These are phyloP conservation scores for Pisolithus thermaeus DNA, from an alignment of 1,284 basidiomycete genomes.

Conservation along the genomic window DNA sequence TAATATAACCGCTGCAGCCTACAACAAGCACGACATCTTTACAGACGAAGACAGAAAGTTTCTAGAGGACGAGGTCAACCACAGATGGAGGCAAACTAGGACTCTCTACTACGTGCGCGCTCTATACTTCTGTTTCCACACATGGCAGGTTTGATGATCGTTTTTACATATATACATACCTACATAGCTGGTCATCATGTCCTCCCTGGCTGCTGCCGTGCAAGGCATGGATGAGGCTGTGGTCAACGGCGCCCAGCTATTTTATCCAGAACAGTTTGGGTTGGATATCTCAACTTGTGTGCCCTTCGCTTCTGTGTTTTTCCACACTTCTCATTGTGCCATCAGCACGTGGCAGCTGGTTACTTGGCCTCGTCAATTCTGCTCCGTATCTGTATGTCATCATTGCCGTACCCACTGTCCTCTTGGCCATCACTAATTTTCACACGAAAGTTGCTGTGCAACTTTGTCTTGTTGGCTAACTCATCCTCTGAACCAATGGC, in stretches of 20 bases:
- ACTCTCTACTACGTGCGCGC: slow-evolving; percentile 38
- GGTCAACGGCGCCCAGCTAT: slow-evolving; percentile 69
- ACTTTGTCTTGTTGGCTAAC: slow-evolving; percentile 65
- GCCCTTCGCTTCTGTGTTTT: slow-evolving; percentile 12
- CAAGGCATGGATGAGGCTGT: slow-evolving; percentile 72
- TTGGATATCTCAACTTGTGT: slow-evolving; percentile 42
- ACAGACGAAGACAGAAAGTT: slow-evolving; percentile 51
- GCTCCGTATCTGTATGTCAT: slow-evolving; percentile 63
- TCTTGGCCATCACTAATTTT: background rate
- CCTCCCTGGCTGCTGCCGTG: slow-evolving; percentile 62
- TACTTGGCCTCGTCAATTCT: slow-evolving; percentile 71
- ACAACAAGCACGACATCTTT: slow-evolving; percentile 51
- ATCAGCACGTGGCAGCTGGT: slow-evolving; percentile 49
- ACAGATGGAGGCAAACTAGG: slow-evolving; percentile 58
- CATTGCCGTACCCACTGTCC: background rate
- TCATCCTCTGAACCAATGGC: slow-evolving; percentile 61
- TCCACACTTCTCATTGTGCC: slow-evolving; percentile 11
- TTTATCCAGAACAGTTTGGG: slow-evolving; percentile 61
- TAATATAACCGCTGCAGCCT: slow-evolving; percentile 25
- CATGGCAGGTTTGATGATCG: background rate
- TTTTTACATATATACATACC: too few species aligned
- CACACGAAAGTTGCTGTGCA: slow-evolving; percentile 41
- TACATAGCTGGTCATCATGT: slow-evolving; percentile 48
- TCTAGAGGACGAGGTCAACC: slow-evolving; percentile 51
- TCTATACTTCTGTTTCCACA: background rate